A percentile compares a stretch with the other conserved stretches of the same genome.
Conservation (phyloP, 2,329 filamentous ascomycete genomes). For the Metarhizium robertsii region DNA sequence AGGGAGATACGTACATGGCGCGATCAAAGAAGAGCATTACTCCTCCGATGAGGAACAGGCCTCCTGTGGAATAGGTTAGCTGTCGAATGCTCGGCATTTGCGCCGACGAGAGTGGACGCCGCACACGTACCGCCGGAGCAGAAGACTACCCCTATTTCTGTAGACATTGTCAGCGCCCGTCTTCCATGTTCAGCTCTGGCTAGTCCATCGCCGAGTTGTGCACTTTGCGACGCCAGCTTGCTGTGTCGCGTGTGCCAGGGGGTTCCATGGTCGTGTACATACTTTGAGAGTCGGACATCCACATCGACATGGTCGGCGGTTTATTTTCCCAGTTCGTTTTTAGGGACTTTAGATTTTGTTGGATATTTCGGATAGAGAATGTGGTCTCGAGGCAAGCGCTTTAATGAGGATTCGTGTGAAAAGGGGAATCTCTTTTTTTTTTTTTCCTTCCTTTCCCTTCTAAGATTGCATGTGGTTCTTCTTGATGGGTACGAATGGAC, state of each 20-base stretch:
- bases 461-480: not conserved
- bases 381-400: no score
- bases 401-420: not conserved
- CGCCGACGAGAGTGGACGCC: constrained; percentile 12
- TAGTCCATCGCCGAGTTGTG: not conserved
- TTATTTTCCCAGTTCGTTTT: not conserved
- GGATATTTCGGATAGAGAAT: not conserved
- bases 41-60: constrained; percentile 88
- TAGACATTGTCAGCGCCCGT: constrained; percentile 9
- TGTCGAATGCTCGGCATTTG: constrained; percentile 7
- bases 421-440: not conserved
- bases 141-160: constrained; percentile 95
- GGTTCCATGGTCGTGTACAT: constrained; percentile 27
- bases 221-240: not conserved
- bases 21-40: constrained; percentile 97
- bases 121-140: constrained; percentile 82
- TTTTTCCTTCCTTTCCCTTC: not conserved
- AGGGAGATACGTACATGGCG: constrained; percentile 59
- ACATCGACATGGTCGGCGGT: constrained; percentile 58
- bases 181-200: not conserved
- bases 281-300: constrained; percentile 95
- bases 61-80: constrained; percentile 46
- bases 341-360: not conserved
- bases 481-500: constrained; percentile 6
- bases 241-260: not conserved